phyloP scores from a whole-genome alignment of 306 rosid genomes.

The Corylus heterophylla region DNA sequence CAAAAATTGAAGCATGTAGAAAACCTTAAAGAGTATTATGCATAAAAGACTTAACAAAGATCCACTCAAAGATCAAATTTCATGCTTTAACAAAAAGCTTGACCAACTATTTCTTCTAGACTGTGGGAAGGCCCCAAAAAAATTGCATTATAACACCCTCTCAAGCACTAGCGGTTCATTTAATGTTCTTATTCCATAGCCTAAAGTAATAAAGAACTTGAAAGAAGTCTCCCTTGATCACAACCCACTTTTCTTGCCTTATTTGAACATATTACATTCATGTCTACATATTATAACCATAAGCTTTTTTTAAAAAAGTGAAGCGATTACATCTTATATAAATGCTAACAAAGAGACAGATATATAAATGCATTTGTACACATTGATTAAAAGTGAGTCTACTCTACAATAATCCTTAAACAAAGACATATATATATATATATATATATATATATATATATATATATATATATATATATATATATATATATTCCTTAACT shows the following conservation, averaged over 20 bases:
- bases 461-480: not conserved
- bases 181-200: not conserved
- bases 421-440: not conserved
- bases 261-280: not conserved
- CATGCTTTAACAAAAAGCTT: not conserved
- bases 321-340: not conserved
- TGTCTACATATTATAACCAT: not conserved
- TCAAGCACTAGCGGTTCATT: not conserved
- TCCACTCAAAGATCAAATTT: not conserved
- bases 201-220: not conserved
- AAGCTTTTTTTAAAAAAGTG: not conserved
- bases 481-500: not conserved
- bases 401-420: not conserved
- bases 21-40: not conserved
- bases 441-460: not conserved
- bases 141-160: not conserved
- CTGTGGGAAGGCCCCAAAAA: not conserved
- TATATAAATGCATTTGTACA: not conserved
- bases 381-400: not conserved
- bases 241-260: not conserved
- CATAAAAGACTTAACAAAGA: not conserved
- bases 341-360: not conserved
- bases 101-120: not conserved
- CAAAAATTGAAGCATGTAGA: not conserved
- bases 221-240: not conserved